Evolutionary conservation across 495 filamentous ascomycete genomes (phyloP), one percentile per base, ranked within the genome.

Genomic region (Aspergillus baeticus): DNA sequence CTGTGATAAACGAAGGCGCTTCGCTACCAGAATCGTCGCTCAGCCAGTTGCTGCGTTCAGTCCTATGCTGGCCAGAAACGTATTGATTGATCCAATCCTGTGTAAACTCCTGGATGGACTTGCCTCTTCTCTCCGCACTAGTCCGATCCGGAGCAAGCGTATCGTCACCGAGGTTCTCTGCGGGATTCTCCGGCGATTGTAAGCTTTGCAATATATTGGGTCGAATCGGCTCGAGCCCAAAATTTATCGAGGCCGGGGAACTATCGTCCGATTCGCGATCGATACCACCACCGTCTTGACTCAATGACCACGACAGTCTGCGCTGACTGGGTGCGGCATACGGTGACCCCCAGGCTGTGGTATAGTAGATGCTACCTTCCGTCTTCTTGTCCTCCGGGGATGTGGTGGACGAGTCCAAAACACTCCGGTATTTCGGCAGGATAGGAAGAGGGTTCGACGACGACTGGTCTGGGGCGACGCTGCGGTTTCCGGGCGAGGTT

Each of bases 11-110:
- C 3, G 76, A 78, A 0, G 74, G 76, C 6, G 76, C 72, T 42
- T 78, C 76, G 41, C 76, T 75, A 62, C 82, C 84, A 22, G 83
- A 81, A 58, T 86, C 85, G 86, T 91, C 87, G 63, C 87, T 91
- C 39, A 88, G 69, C 87, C 87, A 91, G 66, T 87, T 83, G 36
- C 80, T 81, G 49, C 81, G 78, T 67, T 90, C 87, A 49, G 81
- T 80, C 37, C 80, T 70, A 38, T 74, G 75, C 59, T 84, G 82
- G 58, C 81, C 78, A 10, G 82, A 80, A 6, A 87, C 84, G 59
- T 89, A 87, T 59, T 87, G 85, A 36, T 87, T 84, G 56, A 91
- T 87, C 87, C 87, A 91, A 74, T 88, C 86, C 63, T 89, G 83
- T 1, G 87, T 90, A 51, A 89, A 84, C 39, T 87, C 86, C 49